These are phyloP conservation scores for Coniophora puteana DNA, from an alignment of 1,284 basidiomycete genomes.

Conservation along the genomic window DNA sequence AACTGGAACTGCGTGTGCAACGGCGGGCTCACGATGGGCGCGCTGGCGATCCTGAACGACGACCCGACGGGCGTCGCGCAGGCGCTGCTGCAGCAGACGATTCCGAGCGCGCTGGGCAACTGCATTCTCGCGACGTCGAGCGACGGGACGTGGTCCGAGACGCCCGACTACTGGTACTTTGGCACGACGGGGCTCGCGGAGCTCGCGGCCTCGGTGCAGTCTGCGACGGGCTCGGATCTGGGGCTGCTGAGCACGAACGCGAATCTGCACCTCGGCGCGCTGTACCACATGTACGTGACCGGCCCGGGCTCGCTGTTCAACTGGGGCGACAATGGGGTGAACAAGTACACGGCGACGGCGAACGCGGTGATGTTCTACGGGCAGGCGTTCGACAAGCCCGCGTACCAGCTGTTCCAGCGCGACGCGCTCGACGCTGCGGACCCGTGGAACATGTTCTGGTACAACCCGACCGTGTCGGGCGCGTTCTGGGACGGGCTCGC, in stretches of 20 bases:
- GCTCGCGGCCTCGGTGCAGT: slow-evolving; percentile 79
- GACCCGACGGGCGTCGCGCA: slow-evolving; percentile 75
- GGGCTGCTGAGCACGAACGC: slow-evolving; percentile 70
- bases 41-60: slow-evolving; percentile 87
- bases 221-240: slow-evolving; percentile 84
- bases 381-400: slow-evolving; percentile 61
- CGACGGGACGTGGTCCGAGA: slow-evolving; percentile 96
- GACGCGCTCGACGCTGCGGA: slow-evolving; percentile 91
- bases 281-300: slow-evolving; percentile 88
- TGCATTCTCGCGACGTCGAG: slow-evolving; percentile 64
- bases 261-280: slow-evolving; percentile 71
- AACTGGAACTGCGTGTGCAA: slow-evolving; percentile 99
- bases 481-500: slow-evolving; percentile 89
- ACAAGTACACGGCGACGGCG: slow-evolving; percentile 87
- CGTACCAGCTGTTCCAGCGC: slow-evolving; percentile 87
- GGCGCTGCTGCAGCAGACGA: slow-evolving; percentile 63
- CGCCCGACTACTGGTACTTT: slow-evolving; percentile 96
- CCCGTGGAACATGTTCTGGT: slow-evolving; percentile 98
- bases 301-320: slow-evolving; percentile 89
- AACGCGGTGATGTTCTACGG: slow-evolving; percentile 77
- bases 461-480: slow-evolving; percentile 78
- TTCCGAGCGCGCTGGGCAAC: slow-evolving; percentile 76
- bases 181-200: slow-evolving; percentile 93
- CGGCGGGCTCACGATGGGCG: slow-evolving; percentile 83
- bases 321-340: slow-evolving; percentile 93